These are phyloP conservation scores for Ophiostoma pallidulum DNA, from an alignment of 2,329 filamentous ascomycete species.

Conservation along the genomic window DNA sequence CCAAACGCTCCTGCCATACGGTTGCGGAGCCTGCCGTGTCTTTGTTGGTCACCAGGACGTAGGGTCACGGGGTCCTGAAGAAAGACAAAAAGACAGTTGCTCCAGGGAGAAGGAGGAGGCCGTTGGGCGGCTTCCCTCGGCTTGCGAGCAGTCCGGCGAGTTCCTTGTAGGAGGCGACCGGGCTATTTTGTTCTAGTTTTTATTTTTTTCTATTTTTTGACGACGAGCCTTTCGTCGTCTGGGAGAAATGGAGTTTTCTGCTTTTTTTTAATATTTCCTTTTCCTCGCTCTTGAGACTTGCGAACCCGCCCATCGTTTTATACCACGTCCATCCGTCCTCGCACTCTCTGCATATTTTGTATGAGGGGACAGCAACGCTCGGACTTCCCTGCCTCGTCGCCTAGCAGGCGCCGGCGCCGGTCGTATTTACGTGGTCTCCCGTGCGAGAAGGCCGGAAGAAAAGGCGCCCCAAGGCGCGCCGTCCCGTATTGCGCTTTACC, in stretches of 20 bases:
- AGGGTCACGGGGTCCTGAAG: background rate
- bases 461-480: too few species aligned
- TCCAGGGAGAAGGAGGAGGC: background rate
- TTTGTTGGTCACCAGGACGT: conserved; percentile 1
- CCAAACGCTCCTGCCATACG: too few species aligned
- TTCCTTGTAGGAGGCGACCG: background rate
- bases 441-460: too few species aligned
- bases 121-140: conserved; percentile 5
- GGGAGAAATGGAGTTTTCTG: too few species aligned
- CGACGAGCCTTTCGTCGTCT: background rate
- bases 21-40: too few species aligned
- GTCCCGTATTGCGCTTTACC: too few species aligned
- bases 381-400: conserved; percentile 2
- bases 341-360: too few species aligned
- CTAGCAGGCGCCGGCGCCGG: conserved; percentile 3
- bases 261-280: too few species aligned
- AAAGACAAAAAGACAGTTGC: too few species aligned
- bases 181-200: background rate
- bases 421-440: conserved; percentile 8
- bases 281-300: background rate
- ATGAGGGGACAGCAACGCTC: conserved; percentile 1
- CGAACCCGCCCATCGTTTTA: background rate
- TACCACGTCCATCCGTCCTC: too few species aligned
- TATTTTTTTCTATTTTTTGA: background rate
- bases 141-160: background rate